Base-by-base conservation (phyloP, 805 yeast species). In the Huiozyma sinensis region DNA sequence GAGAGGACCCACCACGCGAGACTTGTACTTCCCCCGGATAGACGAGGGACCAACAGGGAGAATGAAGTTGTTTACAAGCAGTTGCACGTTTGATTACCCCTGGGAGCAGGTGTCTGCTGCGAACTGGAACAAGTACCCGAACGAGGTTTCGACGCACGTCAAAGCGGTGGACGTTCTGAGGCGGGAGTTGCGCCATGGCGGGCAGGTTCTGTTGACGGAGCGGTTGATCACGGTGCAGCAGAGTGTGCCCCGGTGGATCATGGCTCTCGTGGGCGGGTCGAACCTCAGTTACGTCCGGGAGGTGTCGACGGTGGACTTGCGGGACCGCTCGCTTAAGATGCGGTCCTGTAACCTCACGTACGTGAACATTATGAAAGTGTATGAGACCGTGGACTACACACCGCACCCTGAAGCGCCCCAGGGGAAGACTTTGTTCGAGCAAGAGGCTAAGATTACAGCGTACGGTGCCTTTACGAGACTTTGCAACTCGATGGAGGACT, bases 31-130 rank as follows among this genome's bases (percentile, higher is more conserved):
- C 33, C 7, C 33, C 7, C 33, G n/a, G n/a, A 31, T 11, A 31
- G 11, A 31, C 11, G n/a, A 9, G n/a, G 2, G 5, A 31, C 9
- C 33, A 31, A 3, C 3, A 9, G 3, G 5, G n/a, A 31, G 29
- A 6, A 90, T 90, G 98, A 86, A 82, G 63, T 69, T 90, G 39
- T 89, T 87, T 60, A 77, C 76, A 36, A 74, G 83, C 35, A 64
- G 71, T 13, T 90, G 83, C 60, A 69, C 65, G 36, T 90, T 87
- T 62, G 68, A 77, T 44, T 89, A 92, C 58, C 77, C 94, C 0
- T 90, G 97, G 97, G 95, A 83, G 28, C 87, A 83, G 54, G 95
- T 90, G 28, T 83, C 95, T 0, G 88, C 95, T 1, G 97, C 97
- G 42, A 88, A 89, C 64, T 90, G 98, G 98, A 79, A 76, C 51